Evolutionary conservation across 176 grass and related monocot species (phyloP), one percentile per base, ranked within the genome.

Genomic region (Carex kokanica): DNA sequence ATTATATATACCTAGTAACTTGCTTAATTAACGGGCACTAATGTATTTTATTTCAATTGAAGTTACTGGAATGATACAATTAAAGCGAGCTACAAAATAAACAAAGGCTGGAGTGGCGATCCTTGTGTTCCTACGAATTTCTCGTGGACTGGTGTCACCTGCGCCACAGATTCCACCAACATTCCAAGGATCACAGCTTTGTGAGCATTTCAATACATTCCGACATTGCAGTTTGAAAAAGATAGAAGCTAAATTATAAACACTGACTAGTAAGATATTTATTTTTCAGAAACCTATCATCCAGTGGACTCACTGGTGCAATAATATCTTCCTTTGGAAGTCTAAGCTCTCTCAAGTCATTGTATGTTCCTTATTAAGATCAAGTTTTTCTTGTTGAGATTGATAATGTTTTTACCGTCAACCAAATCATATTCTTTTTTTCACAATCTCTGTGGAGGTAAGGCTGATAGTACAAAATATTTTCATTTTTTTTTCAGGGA

Each of bases 241-340:
- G 43, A 49, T 2, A 25, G 14, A 17, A 54, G 15, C 10, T 17
- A 5, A 7, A 43, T 38, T 16, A 16, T 18, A 18, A 40, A 47
- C 6, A 11, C 4, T 52, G 57, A n/a, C 6, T 13, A 36, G 13
- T 53, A 47, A 8, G 9, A 73, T 55, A 8, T 2, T 63, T 79
- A 17, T 86, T 16, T 60, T 83, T 78, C 90, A 88, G 86, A 66
- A 81, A 88, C 25, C 52, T 86, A 27, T 88, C 90, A 7, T 74
- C 20, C 2, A 60, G 21, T 82, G 87, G 84, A 38, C 64, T 92
- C 31, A 89, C 38, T 36, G 85, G 87, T 23, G 18, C 43, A 8
- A 85, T 92, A 27, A 14, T 79, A 63, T 53, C 32, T 72, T 58
- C 61, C 54, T 87, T 92, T 75, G 67, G 65, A 36, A 62, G 84